Base-by-base conservation (phyloP, 2,329 filamentous ascomycete species). In the Didymella lethalis region DNA sequence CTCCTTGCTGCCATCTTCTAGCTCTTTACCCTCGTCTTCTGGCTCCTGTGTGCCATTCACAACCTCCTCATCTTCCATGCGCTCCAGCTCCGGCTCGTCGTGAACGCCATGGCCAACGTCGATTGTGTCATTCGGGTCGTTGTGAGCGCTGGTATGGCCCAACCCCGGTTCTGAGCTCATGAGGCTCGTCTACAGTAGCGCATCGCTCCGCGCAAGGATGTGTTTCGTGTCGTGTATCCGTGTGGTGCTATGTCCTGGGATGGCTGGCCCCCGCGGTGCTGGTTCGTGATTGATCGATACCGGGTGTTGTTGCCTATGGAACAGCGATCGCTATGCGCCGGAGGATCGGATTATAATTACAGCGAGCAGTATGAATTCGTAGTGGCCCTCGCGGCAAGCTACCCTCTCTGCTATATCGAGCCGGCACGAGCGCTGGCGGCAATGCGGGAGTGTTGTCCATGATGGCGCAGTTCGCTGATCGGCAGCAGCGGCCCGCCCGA, bases 121-220 rank as follows among this genome's bases (percentile, higher is more conserved):
- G 64, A 79, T 54, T 26, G 53, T 56, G 28, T 63, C 61, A 46
- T 61, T 62, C 34, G 66, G 79, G 72, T 84, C 81, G 74, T 87
- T 83, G 76, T 81, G 80, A 80, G 80, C 85, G 80, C 85, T 85
- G 78, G 83, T 83, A 76, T 86, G 82, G 78, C 80, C 85, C 81
- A 84, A 85, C 81, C 83, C 83, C 78, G 82, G 83, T 82, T 82
- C 85, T 82, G 85, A 87, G 86, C 86, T 90, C 88, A 91, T 91
- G 82, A 82, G 84, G 83, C 77, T 78, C 73, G 75, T 75, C 70
- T 73, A 72, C 71, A 75, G 77, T 78, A 78, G 75, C 77, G 79
- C 84, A 86, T 86, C 74, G 80, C 84, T 84, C 78, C 75, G 71
- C 59, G 64, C 64, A 61, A 56, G 64, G 69, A 69, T 34, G 38